These are phyloP conservation scores for Alternaria novae-zelandiae DNA, from an alignment of 2,329 filamentous ascomycete species.

Conservation along the genomic window DNA sequence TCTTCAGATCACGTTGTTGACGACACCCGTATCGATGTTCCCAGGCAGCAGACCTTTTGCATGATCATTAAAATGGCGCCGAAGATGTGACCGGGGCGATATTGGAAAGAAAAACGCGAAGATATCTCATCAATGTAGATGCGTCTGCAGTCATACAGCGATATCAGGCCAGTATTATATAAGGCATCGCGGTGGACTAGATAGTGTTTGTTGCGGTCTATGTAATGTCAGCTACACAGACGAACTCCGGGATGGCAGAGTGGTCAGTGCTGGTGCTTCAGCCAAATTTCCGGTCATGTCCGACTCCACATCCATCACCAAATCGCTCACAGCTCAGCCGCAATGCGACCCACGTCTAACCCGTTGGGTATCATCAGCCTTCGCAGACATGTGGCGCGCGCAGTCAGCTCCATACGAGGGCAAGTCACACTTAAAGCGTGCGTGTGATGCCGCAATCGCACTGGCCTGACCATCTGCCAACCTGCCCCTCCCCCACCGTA, in stretches of 20 bases:
- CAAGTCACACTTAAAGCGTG: constrained; percentile 26
- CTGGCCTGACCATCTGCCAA: constrained; percentile 16
- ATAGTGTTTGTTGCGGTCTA: background rate
- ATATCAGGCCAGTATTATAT: background rate
- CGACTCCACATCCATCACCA: constrained; percentile 8
- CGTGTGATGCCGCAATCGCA: constrained; percentile 30
- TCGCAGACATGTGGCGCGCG: constrained; percentile 19
- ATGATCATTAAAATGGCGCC: background rate
- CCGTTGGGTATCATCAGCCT: constrained; percentile 15
- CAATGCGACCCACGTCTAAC: constrained; percentile 17
- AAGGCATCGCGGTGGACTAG: background rate
- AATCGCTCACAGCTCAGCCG: constrained; percentile 26
- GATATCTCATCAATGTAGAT: background rate
- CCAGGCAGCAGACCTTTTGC: background rate
- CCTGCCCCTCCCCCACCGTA: constrained; percentile 30
- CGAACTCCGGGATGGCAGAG: background rate
- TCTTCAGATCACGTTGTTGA: background rate
- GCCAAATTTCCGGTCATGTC: constrained; percentile 4
- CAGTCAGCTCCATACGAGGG: constrained; percentile 20
- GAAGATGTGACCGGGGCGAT: background rate
- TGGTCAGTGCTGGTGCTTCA: constrained; percentile 7
- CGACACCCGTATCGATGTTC: background rate
- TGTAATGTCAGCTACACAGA: background rate
- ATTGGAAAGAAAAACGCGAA: background rate
- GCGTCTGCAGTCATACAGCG: background rate